Evolutionary conservation across 73 alveolate genomes (phyloP).

Genomic region (Paramecium tetraurelia): DNA sequence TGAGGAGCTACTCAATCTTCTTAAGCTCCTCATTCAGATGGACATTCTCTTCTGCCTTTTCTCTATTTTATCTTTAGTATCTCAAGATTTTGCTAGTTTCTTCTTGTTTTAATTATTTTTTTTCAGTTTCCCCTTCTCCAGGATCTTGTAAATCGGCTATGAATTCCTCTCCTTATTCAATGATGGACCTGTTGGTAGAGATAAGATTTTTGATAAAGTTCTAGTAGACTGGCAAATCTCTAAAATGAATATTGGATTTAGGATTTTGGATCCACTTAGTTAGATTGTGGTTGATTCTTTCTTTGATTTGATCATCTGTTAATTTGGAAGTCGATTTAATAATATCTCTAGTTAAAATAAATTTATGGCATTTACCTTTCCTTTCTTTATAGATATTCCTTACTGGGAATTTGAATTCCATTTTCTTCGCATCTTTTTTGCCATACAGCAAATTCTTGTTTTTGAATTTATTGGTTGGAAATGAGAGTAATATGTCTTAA

Average conservation of each 20-base stretch:
- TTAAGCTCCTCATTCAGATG: not conserved
- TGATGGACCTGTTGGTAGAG: not conserved
- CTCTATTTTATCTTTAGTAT: not conserved
- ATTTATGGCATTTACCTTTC: not conserved
- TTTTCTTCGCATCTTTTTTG: conserved; percentile 3
- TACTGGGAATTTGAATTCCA: not conserved
- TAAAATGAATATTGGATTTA: not conserved
- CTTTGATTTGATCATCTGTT: not conserved
- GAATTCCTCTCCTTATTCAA: not conserved
- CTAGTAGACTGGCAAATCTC: not conserved
- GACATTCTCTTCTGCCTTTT: not conserved
- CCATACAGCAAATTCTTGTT: conserved; percentile 17
- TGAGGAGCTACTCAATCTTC: not conserved
- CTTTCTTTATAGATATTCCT: not conserved
- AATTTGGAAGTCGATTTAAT: not conserved
- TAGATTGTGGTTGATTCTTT: not conserved
- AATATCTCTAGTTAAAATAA: not conserved
- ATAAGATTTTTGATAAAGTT: not conserved
- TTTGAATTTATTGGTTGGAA: not conserved
- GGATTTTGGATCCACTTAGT: not conserved
- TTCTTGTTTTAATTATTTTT: not conserved
- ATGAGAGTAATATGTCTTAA: conserved; percentile 22
- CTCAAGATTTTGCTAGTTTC: not conserved
- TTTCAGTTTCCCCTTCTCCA: not conserved
- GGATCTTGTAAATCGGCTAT: not conserved